phyloP scores from a whole-genome alignment of 2,329 filamentous ascomycete species.

The Phyllosticta paracitricarpa region DNA sequence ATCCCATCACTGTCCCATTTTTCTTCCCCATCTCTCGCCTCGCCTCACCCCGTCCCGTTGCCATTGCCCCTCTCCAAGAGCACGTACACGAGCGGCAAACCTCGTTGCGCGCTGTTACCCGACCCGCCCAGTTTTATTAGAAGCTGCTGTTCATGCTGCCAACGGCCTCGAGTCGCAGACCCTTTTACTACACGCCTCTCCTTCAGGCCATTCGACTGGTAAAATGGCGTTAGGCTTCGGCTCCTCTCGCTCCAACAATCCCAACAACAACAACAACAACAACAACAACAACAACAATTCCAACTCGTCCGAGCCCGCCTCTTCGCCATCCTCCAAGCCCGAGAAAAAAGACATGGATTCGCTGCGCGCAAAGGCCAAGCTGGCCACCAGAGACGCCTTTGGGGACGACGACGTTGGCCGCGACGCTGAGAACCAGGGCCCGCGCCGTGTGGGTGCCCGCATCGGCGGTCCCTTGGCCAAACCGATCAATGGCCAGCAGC shows the following conservation, averaged over 20 bases:
- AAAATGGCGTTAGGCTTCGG: slow-evolving; percentile 41
- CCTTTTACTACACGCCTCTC: slow-evolving; percentile 30
- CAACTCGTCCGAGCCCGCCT: slow-evolving; percentile 2
- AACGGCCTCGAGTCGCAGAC: slow-evolving; percentile 21
- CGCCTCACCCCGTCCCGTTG: not conserved
- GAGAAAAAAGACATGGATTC: not conserved
- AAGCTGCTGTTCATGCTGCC: slow-evolving; percentile 29
- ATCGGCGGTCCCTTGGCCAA: slow-evolving; percentile 29
- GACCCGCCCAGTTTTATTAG: not conserved
- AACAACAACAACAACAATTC: slow-evolving; percentile 2
- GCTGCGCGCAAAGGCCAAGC: not conserved
- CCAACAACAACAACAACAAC: not conserved
- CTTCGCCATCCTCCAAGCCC: not conserved
- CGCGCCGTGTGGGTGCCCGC: slow-evolving; percentile 30
- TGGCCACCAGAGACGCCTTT: not conserved
- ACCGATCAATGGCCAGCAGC: slow-evolving; percentile 20
- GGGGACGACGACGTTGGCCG: slow-evolving; percentile 14
- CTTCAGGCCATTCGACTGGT: slow-evolving; percentile 36
- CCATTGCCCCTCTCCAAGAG: not conserved
- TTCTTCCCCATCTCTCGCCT: not conserved
- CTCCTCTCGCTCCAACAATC: slow-evolving; percentile 11
- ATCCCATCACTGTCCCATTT: not conserved
- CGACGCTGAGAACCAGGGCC: slow-evolving; percentile 24
- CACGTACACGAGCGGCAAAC: slow-evolving; percentile 11
- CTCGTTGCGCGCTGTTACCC: slow-evolving; percentile 9